Percentiles rank a stretch among this genome's conserved stretches.
These are phyloP conservation scores for Paspalum vaginatum DNA, from an alignment of 176 grass and related monocot species.

Conservation along the genomic window DNA sequence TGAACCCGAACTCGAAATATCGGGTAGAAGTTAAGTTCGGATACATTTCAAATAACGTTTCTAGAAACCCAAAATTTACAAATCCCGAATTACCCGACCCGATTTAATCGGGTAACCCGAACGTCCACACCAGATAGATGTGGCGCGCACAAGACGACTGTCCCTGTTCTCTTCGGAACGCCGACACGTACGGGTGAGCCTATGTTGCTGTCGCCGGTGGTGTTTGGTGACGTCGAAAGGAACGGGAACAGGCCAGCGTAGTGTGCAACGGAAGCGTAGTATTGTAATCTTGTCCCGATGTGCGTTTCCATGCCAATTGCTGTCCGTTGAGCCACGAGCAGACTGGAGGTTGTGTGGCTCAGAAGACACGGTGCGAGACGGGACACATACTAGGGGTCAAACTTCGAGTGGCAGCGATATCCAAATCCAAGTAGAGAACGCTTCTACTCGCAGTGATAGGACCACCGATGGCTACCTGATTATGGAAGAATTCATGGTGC, in stretches of 20 bases:
- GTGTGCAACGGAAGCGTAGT: conserved; percentile 27
- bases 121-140: no score
- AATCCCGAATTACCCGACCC: no score
- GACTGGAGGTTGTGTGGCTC: neutral
- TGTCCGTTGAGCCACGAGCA: neutral
- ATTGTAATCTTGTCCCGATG: neutral
- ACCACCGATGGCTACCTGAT: neutral
- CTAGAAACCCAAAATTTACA: no score
- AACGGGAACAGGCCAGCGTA: neutral
- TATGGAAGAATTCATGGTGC: neutral
- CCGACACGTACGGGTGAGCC: neutral
- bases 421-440: neutral
- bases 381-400: conserved; percentile 9
- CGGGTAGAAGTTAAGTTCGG: no score
- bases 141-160: no score
- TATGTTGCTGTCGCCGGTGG: neutral
- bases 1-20: no score
- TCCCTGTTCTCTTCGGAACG: neutral
- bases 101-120: no score
- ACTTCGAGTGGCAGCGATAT: neutral
- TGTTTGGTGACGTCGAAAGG: neutral
- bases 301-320: neutral
- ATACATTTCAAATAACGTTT: no score
- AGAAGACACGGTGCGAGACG: conserved; percentile 22
- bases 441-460: neutral